phyloP scores from a whole-genome alignment of 441 rosid species.

The Corymbia calophylla region DNA sequence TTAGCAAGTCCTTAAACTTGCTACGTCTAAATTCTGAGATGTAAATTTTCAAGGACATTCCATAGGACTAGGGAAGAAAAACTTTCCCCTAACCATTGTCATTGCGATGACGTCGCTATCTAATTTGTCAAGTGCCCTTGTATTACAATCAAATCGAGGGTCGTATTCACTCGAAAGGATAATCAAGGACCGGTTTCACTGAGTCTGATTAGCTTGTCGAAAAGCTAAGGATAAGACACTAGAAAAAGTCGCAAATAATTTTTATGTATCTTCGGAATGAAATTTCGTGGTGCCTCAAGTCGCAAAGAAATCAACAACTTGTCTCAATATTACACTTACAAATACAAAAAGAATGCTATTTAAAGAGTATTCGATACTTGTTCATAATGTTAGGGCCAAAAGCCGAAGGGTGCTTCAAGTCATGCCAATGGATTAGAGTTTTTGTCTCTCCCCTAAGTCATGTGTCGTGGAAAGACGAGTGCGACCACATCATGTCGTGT shows the following conservation, averaged over 20 bases:
- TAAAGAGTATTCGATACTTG: no score
- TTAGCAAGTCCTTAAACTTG: neutral
- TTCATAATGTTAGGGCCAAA: no score
- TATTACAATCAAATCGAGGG: neutral
- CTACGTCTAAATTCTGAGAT: neutral
- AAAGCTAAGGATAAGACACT: neutral
- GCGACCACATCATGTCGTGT: no score
- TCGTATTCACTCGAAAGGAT: neutral
- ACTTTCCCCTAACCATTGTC: neutral
- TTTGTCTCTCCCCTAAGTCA: no score
- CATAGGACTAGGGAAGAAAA: neutral
- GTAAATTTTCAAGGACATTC: neutral
- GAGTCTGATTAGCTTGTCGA: accelerated
- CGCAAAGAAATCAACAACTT: neutral
- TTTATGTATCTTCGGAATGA: no score
- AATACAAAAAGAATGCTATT: no score
- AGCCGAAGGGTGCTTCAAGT: no score
- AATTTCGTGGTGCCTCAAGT: neutral
- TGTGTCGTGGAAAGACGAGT: no score
- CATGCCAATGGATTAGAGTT: no score
- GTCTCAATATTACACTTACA: no score
- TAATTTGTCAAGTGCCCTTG: no score
- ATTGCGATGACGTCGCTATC: neutral
- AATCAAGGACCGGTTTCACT: neutral
- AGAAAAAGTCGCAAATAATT: no score